Percentiles rank a stretch among this genome's conserved stretches.
Conservation (phyloP, 176 grass and related monocot genomes). For the Paspalum vaginatum region DNA sequence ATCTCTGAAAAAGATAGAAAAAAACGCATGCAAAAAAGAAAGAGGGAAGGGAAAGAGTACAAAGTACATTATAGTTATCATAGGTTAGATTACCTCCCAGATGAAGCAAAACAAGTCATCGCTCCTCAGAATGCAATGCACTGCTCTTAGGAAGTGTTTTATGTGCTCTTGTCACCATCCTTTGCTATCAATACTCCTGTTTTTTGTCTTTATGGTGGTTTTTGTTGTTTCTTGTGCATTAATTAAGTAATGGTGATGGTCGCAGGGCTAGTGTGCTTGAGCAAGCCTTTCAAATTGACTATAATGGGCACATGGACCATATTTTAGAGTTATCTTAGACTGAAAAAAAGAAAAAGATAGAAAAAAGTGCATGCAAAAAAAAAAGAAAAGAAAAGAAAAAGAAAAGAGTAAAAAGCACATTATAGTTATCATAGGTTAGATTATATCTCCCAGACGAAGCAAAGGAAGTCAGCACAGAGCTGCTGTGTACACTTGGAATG, state of each 20-base stretch:
- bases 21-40: constrained; percentile 13
- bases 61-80: constrained; percentile 15
- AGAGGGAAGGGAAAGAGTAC: neutral
- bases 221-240: constrained; percentile 45
- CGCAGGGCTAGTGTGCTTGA: constrained; percentile 59
- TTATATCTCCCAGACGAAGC: constrained; percentile 36
- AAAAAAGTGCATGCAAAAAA: constrained; percentile 29
- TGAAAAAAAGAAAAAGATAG: constrained; percentile 15
- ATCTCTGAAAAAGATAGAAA: neutral
- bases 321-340: constrained; percentile 33
- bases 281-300: constrained; percentile 49
- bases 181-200: constrained; percentile 19
- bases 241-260: constrained; percentile 55
- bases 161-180: neutral
- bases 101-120: constrained; percentile 41
- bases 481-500: constrained; percentile 26
- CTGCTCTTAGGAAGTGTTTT: neutral
- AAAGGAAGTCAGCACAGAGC: constrained; percentile 43
- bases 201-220: neutral
- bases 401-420: neutral
- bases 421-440: constrained; percentile 32
- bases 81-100: constrained; percentile 38
- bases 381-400: neutral
- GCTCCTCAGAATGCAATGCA: neutral
- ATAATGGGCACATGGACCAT: constrained; percentile 11